Percentiles rank a stretch among this genome's conserved stretches.
Evolutionary conservation across 805 yeast genomes (phyloP).

Genomic region (Ogataea degrootiae): DNA sequence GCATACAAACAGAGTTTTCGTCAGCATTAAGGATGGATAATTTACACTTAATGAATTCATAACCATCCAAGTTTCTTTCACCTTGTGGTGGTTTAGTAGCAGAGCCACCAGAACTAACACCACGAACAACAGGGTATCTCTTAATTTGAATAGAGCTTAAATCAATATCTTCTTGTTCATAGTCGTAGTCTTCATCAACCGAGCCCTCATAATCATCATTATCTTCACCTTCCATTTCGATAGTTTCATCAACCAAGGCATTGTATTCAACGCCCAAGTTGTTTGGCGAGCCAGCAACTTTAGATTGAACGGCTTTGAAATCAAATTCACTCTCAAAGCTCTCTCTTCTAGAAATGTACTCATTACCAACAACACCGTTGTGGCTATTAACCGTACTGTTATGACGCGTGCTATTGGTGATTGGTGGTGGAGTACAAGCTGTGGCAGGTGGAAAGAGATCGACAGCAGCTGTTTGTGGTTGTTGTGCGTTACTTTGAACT

Average conservation of each 20-base stretch:
- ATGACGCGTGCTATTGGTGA: background rate
- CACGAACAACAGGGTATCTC: slow-evolving; percentile 45
- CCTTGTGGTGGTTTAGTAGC: slow-evolving; percentile 50
- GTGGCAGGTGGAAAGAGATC: slow-evolving; percentile 27
- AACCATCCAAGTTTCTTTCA: slow-evolving; percentile 19
- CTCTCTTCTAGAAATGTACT: slow-evolving; percentile 16
- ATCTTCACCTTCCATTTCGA: background rate
- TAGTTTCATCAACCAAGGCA: slow-evolving; percentile 5
- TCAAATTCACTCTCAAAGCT: slow-evolving; percentile 20
- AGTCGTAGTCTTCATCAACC: slow-evolving; percentile 2
- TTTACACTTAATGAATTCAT: slow-evolving; percentile 41
- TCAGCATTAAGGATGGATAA: slow-evolving; percentile 41
- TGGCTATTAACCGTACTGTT: background rate
- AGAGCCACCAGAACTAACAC: slow-evolving; percentile 55
- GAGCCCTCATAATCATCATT: slow-evolving; percentile 1
- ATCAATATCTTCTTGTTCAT: slow-evolving; percentile 4
- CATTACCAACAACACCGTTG: slow-evolving; percentile 3
- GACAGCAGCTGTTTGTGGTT: background rate
- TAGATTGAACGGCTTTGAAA: slow-evolving; percentile 9
- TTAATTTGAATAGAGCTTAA: slow-evolving; percentile 10
- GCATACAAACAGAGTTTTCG: slow-evolving; percentile 45
- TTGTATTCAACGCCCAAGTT: background rate
- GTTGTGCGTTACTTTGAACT: background rate
- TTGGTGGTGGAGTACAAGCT: slow-evolving; percentile 28
- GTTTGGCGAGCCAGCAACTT: background rate